Percentiles rank a stretch among this genome's conserved stretches.
Conservation (phyloP, 192 early-diverging fungal species). For the Geosiphon pyriformis region DNA sequence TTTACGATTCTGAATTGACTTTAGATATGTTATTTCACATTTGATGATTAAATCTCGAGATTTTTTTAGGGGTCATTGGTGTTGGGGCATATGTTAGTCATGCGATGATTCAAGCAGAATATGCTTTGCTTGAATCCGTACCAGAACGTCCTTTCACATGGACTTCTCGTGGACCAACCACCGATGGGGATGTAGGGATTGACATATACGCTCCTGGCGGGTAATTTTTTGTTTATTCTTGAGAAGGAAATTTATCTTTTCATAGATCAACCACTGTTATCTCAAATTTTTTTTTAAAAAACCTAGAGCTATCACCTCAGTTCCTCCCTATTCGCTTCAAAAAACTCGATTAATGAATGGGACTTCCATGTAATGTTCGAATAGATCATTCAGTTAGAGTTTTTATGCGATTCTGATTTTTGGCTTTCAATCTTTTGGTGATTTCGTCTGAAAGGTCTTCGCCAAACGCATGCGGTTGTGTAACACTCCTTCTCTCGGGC, state of each 20-base stretch:
- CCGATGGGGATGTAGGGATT: slow-evolving; percentile 80
- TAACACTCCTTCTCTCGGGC: slow-evolving; percentile 79
- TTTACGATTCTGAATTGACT: neutral
- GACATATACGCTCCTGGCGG: slow-evolving; percentile 78
- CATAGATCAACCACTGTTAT: too few species aligned
- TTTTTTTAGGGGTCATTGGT: slow-evolving; percentile 58
- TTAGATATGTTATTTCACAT: neutral
- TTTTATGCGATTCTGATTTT: too few species aligned
- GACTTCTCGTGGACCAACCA: slow-evolving; percentile 80
- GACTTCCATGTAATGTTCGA: slow-evolving; percentile 71
- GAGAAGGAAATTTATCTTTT: too few species aligned
- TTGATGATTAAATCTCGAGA: neutral
- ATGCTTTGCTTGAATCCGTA: slow-evolving; percentile 74
- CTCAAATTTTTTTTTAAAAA: neutral
- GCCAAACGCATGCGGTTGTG: slow-evolving; percentile 87
- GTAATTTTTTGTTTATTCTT: slow-evolving; percentile 6
- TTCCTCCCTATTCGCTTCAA: slow-evolving; percentile 73
- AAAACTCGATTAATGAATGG: slow-evolving; percentile 82
- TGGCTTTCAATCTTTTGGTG: too few species aligned
- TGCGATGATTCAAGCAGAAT: slow-evolving; percentile 80
- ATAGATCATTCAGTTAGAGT: slow-evolving; percentile 28
- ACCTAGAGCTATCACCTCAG: slow-evolving; percentile 78
- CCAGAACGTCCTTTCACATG: slow-evolving; percentile 82
- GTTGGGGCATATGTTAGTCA: slow-evolving; percentile 90
- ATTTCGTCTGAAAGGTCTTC: too few species aligned